Evolutionary conservation across 768 basidiomycete genomes (phyloP).

Genomic region (Mrakia blollopis): DNA sequence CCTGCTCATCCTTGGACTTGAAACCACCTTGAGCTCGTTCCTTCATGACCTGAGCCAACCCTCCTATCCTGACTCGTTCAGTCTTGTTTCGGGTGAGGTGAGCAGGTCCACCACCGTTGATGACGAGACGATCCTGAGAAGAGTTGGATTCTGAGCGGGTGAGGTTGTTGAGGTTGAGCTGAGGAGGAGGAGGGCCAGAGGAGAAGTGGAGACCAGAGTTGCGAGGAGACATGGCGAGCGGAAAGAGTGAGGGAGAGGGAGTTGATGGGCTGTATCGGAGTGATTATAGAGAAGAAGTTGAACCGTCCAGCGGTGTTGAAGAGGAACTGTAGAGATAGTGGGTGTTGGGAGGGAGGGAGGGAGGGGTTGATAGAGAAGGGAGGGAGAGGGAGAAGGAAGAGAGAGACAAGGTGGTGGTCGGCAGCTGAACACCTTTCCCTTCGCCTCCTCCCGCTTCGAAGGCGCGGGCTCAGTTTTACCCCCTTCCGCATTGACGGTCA

Average conservation of each 20-base stretch:
- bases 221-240: neutral
- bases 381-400: neutral
- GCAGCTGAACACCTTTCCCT: too few species aligned
- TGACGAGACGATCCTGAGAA: neutral
- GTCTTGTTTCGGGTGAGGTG: conserved; percentile 77
- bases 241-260: neutral
- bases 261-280: neutral
- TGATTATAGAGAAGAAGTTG: neutral
- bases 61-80: conserved; percentile 76
- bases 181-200: conserved; percentile 5
- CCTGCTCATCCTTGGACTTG: neutral
- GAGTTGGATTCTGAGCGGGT: neutral
- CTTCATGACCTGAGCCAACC: conserved; percentile 64
- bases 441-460: too few species aligned
- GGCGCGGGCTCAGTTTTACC: too few species aligned
- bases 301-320: neutral
- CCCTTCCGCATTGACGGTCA: too few species aligned
- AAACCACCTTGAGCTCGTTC: neutral
- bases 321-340: neutral
- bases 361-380: too few species aligned
- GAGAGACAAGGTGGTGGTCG: neutral
- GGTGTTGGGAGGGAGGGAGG: neutral
- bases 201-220: conserved; percentile 18
- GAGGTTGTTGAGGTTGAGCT: conserved; percentile 6
- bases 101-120: neutral